phyloP scores from a whole-genome alignment of 1,284 basidiomycete genomes.

The Ganoderma leucocontextum region DNA sequence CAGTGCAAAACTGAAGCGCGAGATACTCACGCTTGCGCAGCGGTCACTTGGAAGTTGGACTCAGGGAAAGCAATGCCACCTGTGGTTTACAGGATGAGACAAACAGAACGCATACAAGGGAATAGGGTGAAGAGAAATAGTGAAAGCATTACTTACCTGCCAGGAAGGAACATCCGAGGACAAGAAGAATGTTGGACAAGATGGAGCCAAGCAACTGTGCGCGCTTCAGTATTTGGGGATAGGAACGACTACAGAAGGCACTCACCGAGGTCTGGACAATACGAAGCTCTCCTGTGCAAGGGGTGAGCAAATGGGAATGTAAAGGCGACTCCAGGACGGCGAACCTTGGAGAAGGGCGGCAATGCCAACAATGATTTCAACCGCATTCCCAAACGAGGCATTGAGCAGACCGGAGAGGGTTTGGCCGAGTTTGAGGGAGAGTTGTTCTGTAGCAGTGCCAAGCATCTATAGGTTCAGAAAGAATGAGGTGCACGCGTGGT shows the following conservation, averaged over 20 bases:
- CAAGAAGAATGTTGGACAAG: constrained; percentile 88
- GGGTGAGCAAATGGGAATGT: constrained; percentile 3
- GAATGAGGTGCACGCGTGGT: not conserved
- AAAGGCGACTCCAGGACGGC: constrained; percentile 9
- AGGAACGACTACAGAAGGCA: constrained; percentile 18
- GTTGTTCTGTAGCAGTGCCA: constrained; percentile 89
- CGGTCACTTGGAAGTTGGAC: constrained; percentile 82
- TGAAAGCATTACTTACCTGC: constrained; percentile 57
- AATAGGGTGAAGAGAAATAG: not conserved
- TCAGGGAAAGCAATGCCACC: constrained; percentile 74
- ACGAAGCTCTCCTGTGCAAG: constrained; percentile 69
- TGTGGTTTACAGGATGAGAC: constrained; percentile 33
- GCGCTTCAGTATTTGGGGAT: constrained; percentile 13
- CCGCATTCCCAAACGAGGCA: constrained; percentile 84
- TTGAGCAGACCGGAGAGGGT: constrained; percentile 89
- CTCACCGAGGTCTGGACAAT: constrained; percentile 89
- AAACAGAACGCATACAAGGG: not conserved
- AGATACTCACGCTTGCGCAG: constrained; percentile 81
- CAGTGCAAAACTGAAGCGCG: constrained; percentile 24
- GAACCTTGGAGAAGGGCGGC: constrained; percentile 84
- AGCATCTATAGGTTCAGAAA: constrained; percentile 53
- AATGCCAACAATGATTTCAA: constrained; percentile 89
- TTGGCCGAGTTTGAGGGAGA: constrained; percentile 81
- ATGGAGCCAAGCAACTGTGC: constrained; percentile 82
- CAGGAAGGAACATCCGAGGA: constrained; percentile 89